Evolutionary conservation across 2,329 filamentous ascomycete species (phyloP).

Genomic region (Ceratocystiopsis sp.): DNA sequence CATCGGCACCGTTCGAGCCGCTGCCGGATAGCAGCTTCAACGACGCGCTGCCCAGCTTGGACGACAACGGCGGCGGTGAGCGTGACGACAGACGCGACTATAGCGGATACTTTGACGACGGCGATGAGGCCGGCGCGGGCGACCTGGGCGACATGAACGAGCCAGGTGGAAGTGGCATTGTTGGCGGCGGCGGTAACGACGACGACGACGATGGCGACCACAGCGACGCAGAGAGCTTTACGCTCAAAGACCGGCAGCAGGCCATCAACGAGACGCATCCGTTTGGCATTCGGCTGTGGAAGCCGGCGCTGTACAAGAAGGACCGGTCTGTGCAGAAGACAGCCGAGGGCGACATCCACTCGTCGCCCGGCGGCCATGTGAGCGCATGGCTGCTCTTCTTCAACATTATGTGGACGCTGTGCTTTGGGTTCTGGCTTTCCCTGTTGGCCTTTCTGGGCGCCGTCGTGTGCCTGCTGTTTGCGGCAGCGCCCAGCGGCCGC

Average conservation of each 20-base stretch:
- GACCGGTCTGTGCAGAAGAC: slow-evolving; percentile 89
- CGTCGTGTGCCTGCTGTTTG: slow-evolving; percentile 60
- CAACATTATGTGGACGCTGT: slow-evolving; percentile 76
- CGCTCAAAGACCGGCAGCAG: slow-evolving; percentile 86
- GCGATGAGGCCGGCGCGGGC: background rate
- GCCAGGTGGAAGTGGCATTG: slow-evolving; percentile 16
- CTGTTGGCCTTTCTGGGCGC: slow-evolving; percentile 58
- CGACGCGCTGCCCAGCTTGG: background rate
- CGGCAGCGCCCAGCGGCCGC: slow-evolving; percentile 59
- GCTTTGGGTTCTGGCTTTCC: slow-evolving; percentile 95
- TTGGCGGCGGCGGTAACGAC: slow-evolving; percentile 23
- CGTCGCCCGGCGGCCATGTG: slow-evolving; percentile 73
- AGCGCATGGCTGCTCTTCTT: slow-evolving; percentile 72
- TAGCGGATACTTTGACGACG: background rate
- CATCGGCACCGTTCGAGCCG: background rate
- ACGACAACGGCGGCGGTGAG: background rate
- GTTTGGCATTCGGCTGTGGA: slow-evolving; percentile 98
- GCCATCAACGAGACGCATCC: slow-evolving; percentile 98
- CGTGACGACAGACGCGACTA: slow-evolving; percentile 6
- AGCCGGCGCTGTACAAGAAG: slow-evolving; percentile 96
- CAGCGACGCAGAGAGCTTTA: slow-evolving; percentile 95
- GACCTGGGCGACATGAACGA: slow-evolving; percentile 6
- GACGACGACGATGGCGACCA: slow-evolving; percentile 53
- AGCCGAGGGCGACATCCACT: slow-evolving; percentile 94
- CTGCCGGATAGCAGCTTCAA: slow-evolving; percentile 1